These are phyloP conservation scores for Seiridium cupressi DNA, from an alignment of 2,329 filamentous ascomycete genomes.

Conservation along the genomic window DNA sequence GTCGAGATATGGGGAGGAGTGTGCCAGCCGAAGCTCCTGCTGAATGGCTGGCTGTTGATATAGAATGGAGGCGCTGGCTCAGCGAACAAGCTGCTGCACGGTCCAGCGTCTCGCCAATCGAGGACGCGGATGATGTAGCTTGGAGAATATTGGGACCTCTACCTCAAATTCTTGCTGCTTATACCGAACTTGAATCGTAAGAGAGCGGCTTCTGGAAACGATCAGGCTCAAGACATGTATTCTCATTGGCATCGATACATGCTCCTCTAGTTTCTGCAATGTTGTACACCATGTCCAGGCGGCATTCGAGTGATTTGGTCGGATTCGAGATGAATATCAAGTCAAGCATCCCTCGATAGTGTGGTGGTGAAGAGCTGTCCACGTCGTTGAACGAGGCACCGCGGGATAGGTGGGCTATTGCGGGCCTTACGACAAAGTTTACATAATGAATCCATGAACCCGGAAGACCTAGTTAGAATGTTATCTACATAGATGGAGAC, in stretches of 20 bases:
- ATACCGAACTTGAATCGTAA: constrained; percentile 4
- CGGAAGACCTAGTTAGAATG: not conserved
- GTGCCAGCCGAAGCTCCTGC: not conserved
- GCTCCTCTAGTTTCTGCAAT: no score
- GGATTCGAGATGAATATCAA: no score
- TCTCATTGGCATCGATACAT: no score
- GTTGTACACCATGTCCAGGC: no score
- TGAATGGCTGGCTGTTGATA: constrained; percentile 1
- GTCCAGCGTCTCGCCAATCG: not conserved
- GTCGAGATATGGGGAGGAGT: not conserved
- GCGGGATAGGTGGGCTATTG: no score
- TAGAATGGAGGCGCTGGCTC: constrained; percentile 3
- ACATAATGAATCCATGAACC: not conserved
- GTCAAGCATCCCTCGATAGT: no score
- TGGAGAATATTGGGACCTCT: constrained; percentile 22
- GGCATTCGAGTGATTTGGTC: no score
- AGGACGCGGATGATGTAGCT: constrained; percentile 6
- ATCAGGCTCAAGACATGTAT: no score
- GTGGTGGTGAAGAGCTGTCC: no score
- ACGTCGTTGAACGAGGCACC: no score
- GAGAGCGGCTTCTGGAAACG: no score
- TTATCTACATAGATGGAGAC: not conserved
- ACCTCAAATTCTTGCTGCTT: constrained; percentile 19
- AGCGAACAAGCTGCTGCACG: constrained; percentile 1
- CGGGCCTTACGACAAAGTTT: not conserved